Base-by-base conservation (phyloP, 164 flowering plant genomes). In the Magnolia changhungtana region DNA sequence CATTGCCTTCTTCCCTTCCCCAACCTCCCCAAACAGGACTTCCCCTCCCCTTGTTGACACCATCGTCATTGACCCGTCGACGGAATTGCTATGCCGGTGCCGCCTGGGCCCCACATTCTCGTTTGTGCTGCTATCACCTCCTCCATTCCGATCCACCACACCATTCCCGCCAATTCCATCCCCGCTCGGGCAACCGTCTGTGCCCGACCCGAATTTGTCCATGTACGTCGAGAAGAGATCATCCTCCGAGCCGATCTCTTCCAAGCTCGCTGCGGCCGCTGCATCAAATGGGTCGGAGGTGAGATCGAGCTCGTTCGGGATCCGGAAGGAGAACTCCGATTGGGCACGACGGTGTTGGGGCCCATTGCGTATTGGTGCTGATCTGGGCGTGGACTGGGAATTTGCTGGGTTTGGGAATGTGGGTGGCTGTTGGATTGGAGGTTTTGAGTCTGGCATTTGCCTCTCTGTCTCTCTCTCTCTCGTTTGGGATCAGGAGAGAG, bases 1-100 rank as follows among this genome's bases (percentile, higher is more conserved):
- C 95, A 92, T 92, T 20, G 97, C 97, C 83, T 92, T 92, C 89
- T 92, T 92, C 0, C 92, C 90, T 74, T 92, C 97, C 24, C 67
- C 63, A 14, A 82, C 77, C 65, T 89, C 96, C 18, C 82, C 87
- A 61, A 83, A 6, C 51, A 74, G 9, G 67, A 63, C 72, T 45
- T 75, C 78, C 14, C 63, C 74, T 77, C 76, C 77, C 82, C 78
- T 64, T 13, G 73, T 63, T 75, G 80, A 8, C 83, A 78, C 64
- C 71, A 13, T 23, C n/a, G 77, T 67, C 18, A 87, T 84, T 73
- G 88, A 85, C 61, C 91, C 91, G 81, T 96, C 99, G 11, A 89
- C 86, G 1, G 99, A 94, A 75, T 86, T 89, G 77, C 99, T 94
- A 72, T 94, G 87, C 82, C 98, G 81, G 66, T 96, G 99, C 82